Evolutionary conservation across 2,329 filamentous ascomycete species (phyloP).

Genomic region (Paraphaeosphaeria sporulosa): DNA sequence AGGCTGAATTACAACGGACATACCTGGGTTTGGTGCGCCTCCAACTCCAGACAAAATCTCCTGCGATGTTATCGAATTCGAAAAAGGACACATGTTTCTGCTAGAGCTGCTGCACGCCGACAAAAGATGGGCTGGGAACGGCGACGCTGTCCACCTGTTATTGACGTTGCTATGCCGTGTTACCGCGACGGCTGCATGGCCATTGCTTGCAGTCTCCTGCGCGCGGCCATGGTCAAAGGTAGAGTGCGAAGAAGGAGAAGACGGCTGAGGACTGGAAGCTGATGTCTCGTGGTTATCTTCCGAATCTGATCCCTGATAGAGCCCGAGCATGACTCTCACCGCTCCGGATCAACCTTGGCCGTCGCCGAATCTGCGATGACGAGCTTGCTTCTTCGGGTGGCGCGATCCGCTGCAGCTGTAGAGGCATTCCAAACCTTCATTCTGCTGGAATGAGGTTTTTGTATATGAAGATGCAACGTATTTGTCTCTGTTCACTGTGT

Average conservation of each 20-base stretch:
- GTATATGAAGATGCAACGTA: neutral
- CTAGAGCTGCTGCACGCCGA: slow-evolving; percentile 38
- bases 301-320: slow-evolving; percentile 14
- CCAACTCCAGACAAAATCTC: slow-evolving; percentile 20
- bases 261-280: slow-evolving; percentile 2
- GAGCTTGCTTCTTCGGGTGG: slow-evolving; percentile 27
- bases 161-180: neutral
- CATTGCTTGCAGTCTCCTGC: neutral
- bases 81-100: slow-evolving; percentile 41
- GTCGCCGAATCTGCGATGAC: slow-evolving; percentile 25
- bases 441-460: neutral
- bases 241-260: neutral
- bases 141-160: neutral
- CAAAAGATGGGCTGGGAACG: slow-evolving; percentile 35
- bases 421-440: neutral
- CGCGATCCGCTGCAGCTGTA: slow-evolving; percentile 20
- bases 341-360: slow-evolving; percentile 22
- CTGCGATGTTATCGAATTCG: slow-evolving; percentile 37
- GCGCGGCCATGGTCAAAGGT: slow-evolving; percentile 5
- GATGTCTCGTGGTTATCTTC: slow-evolving; percentile 4
- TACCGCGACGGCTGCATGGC: neutral
- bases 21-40: slow-evolving; percentile 10
- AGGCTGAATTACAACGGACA: neutral
- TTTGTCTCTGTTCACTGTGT: slow-evolving; percentile 2
- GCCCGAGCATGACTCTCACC: slow-evolving; percentile 24